Percentiles rank a stretch among this genome's conserved stretches.
Evolutionary conservation across 768 basidiomycete genomes (phyloP).

Genomic region (Tylopilus balloui): DNA sequence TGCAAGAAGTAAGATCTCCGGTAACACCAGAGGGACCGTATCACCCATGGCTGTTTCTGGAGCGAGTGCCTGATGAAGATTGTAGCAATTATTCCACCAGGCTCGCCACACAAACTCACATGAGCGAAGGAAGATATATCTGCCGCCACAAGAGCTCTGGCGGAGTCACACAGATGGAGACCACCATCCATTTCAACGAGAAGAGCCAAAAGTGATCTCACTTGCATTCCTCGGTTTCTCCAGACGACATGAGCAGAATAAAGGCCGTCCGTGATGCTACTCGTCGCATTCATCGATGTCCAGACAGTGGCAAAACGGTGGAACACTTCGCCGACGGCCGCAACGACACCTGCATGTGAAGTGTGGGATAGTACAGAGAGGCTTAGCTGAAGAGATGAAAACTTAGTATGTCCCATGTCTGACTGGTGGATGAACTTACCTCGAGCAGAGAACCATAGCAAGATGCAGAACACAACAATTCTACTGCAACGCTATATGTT

Average conservation of each 20-base stretch:
- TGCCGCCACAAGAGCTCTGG: conserved; percentile 48
- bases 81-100: neutral
- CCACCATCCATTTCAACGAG: conserved; percentile 63
- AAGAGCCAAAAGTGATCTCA: conserved; percentile 57
- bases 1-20: conserved; percentile 66
- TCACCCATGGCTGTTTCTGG: conserved; percentile 35
- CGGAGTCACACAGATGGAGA: conserved; percentile 47
- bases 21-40: conserved; percentile 37
- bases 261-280: conserved; percentile 52
- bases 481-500: conserved; percentile 53
- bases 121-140: conserved; percentile 61
- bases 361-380: conserved; percentile 51
- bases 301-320: conserved; percentile 68
- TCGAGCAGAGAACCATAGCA: conserved; percentile 70
- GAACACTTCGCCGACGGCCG: conserved; percentile 66
- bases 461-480: conserved; percentile 56
- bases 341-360: conserved; percentile 48
- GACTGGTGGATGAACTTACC: conserved; percentile 32
- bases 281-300: conserved; percentile 68
- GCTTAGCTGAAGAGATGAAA: conserved; percentile 40
- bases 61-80: conserved; percentile 35
- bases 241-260: conserved; percentile 58
- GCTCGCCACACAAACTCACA: conserved; percentile 35
- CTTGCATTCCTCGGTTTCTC: conserved; percentile 62
- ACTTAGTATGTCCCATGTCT: conserved; percentile 4